These are phyloP conservation scores for Myrica gale DNA, from an alignment of 306 rosid species.

Conservation along the genomic window DNA sequence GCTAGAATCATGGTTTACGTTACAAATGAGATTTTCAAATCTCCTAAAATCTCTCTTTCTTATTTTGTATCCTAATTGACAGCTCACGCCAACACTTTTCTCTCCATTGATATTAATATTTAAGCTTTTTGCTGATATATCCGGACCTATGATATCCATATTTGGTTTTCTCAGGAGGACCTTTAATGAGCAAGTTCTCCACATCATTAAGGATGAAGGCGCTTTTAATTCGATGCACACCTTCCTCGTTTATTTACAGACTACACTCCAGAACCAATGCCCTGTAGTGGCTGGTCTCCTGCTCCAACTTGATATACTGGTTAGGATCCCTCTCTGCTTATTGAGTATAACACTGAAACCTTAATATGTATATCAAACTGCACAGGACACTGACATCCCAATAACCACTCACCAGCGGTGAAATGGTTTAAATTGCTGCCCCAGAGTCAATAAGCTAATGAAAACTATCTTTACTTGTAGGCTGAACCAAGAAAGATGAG, in stretches of 20 bases:
- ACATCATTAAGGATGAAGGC: constrained; percentile 78
- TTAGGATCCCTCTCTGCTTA: constrained; percentile 32
- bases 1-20: too few species aligned
- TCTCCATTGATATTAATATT: constrained; percentile 11
- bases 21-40: too few species aligned
- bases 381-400: too few species aligned
- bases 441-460: constrained; percentile 10
- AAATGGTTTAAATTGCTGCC: background rate
- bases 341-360: background rate
- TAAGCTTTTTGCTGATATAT: constrained; percentile 11
- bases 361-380: background rate
- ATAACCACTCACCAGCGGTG: too few species aligned
- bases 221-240: constrained; percentile 83
- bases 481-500: constrained; percentile 90
- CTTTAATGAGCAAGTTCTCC: constrained; percentile 71
- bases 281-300: constrained; percentile 86
- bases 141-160: constrained; percentile 2
- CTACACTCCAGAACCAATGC: constrained; percentile 58
- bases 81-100: too few species aligned
- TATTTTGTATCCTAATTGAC: too few species aligned
- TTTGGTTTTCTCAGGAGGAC: constrained; percentile 62
- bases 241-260: constrained; percentile 73
- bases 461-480: constrained; percentile 42
- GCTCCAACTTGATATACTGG: constrained; percentile 97
- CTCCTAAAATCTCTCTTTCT: too few species aligned